Evolutionary conservation across 345 rosid species (phyloP).

Genomic region (Corymbia maculata): DNA sequence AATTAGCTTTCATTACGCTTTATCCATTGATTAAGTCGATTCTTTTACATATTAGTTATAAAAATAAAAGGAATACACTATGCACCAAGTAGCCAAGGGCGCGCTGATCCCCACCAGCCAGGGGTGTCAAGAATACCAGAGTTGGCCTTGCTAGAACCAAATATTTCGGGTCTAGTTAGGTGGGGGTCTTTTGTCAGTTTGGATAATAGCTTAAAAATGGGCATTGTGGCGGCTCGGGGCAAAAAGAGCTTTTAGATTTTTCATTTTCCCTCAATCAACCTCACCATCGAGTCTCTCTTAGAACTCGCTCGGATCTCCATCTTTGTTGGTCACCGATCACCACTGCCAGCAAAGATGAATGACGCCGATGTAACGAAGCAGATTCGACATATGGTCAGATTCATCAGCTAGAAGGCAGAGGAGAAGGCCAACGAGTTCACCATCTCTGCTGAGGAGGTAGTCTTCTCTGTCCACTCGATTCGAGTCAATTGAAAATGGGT

Average conservation of each 20-base stretch:
- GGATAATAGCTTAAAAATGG: not conserved
- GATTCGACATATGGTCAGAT: slow-evolving; percentile 96
- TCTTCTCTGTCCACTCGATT: not conserved
- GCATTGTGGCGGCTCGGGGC: not conserved
- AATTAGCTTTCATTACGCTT: not conserved
- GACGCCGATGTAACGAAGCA: slow-evolving; percentile 80
- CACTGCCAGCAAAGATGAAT: slow-evolving; percentile 47
- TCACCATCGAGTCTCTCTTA: not conserved
- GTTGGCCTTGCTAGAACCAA: not conserved
- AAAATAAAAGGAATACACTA: not conserved
- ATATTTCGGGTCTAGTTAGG: too few species aligned
- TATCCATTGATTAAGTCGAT: not conserved
- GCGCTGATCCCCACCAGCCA: not conserved
- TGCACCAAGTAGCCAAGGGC: not conserved
- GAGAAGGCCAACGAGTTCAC: slow-evolving; percentile 94
- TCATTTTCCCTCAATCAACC: not conserved
- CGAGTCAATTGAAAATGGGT: not conserved
- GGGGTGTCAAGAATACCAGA: not conserved
- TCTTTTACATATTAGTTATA: too few species aligned
- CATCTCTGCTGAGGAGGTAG: slow-evolving; percentile 84
- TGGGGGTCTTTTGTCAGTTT: too few species aligned
- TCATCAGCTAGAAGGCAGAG: slow-evolving; percentile 87
- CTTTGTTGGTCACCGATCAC: not conserved
- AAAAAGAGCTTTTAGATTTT: not conserved
- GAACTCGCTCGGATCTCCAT: not conserved